Evolutionary conservation across 1,284 basidiomycete species (phyloP).

Genomic region (Sporisorium reilianum): DNA sequence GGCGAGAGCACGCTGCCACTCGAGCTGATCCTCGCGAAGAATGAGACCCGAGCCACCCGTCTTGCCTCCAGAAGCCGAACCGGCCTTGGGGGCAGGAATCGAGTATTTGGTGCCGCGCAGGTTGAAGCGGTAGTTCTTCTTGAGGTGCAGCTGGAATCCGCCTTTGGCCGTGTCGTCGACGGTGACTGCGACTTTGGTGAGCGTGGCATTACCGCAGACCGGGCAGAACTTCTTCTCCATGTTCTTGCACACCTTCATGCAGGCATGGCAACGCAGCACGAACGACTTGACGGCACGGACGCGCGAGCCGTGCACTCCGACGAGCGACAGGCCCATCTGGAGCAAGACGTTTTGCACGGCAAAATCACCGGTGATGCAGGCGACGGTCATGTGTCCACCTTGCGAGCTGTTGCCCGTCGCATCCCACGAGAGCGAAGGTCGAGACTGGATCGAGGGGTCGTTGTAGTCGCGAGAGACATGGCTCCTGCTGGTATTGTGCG

Average conservation of each 20-base stretch:
- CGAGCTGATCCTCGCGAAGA: conserved; percentile 67
- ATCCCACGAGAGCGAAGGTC: conserved; percentile 36
- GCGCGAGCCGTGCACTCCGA: conserved; percentile 90
- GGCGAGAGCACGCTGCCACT: conserved; percentile 65
- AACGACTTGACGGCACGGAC: conserved; percentile 94
- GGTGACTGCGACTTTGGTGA: conserved; percentile 91
- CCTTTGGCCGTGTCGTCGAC: conserved; percentile 51
- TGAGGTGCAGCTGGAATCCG: conserved; percentile 64
- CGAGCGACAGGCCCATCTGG: conserved; percentile 91
- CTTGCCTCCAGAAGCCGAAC: conserved; percentile 70
- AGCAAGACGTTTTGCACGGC: conserved; percentile 98
- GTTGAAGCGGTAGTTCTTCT: conserved; percentile 83
- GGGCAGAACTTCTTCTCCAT: conserved; percentile 95
- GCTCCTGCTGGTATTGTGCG: conserved; percentile 67
- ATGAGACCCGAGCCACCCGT: conserved; percentile 58
- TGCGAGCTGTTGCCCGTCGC: conserved; percentile 70
- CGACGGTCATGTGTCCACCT: conserved; percentile 72
- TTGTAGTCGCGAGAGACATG: conserved; percentile 71
- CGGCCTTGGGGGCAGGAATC: conserved; percentile 90
- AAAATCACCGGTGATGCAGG: conserved; percentile 90
- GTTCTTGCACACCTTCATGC: conserved; percentile 99
- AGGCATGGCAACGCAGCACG: conserved; percentile 97
- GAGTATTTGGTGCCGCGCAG: conserved; percentile 92
- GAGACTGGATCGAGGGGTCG: conserved; percentile 46
- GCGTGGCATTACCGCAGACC: conserved; percentile 91